Base-by-base conservation (phyloP, 2,329 filamentous ascomycete genomes). In the Pseudogymnoascus sp. region DNA sequence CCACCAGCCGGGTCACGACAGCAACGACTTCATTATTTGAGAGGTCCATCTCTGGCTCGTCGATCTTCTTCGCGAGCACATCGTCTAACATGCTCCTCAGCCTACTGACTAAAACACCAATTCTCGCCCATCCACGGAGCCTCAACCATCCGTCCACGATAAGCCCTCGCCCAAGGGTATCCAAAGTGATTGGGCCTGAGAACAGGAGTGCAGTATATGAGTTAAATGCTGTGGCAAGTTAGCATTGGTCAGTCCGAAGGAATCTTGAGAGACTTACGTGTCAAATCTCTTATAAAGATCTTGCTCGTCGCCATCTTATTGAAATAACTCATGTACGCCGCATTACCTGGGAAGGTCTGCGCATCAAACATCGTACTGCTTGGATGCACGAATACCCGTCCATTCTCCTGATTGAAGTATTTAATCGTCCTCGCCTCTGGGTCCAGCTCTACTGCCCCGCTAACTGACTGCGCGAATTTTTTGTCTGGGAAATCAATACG, bases 401-500 rank as follows among this genome's bases (percentile, higher is more conserved):
- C 89, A 65, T 88, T 89, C 67, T 91, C 88, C 68, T 89, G 86
- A 65, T 88, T 90, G 73, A 90, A 97, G 75, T 92, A 99, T 71
- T 91, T 94, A 74, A 99, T 96, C 2, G 88, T 89, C 59, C 85
- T 82, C 3, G 92, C 92, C 73, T 97, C 92, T 0, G 92, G 92
- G 70, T 99, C 94, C 5, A 96, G 79, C 71, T 94, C 92, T 1
- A 97, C 89, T 0, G 94, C 90, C 6, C 94, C 94, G 0, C 90
- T 89, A 64, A 95, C 83, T 2, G 89, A 90, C 34, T 86, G 84
- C 10, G 89, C 89, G 72, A 95, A 99, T 73, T 96, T 97, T 77
- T 95, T 95, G 74, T 96, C 90, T 0, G 94, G 94, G 66, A 96
- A 90, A 65, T 91, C 87, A 70, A 99, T 96, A 59, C 92, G 84